Evolutionary conservation across 2,329 filamentous ascomycete species (phyloP).

Genomic region (Verticillium dahliae): DNA sequence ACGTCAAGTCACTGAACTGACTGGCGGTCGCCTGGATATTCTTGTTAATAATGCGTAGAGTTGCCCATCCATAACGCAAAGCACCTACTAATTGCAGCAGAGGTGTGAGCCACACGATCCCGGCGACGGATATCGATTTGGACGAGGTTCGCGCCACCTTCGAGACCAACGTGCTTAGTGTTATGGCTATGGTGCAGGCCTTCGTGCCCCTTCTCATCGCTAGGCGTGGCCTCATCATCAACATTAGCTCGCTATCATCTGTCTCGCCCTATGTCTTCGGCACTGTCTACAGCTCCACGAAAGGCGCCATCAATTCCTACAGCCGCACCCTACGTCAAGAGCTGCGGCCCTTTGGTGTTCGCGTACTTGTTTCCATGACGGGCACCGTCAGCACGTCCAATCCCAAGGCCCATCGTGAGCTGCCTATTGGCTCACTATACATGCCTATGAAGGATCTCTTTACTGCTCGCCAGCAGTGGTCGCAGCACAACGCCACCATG

Average conservation of each 20-base stretch:
- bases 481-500: conserved; percentile 39
- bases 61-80: background rate
- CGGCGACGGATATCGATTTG: conserved; percentile 44
- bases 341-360: conserved; percentile 45
- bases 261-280: conserved; percentile 47
- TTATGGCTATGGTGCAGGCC: conserved; percentile 47
- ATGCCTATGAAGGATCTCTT: conserved; percentile 37
- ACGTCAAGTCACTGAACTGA: conserved; percentile 37
- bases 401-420: conserved; percentile 28
- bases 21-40: conserved; percentile 47
- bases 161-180: conserved; percentile 51
- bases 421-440: conserved; percentile 43
- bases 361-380: conserved; percentile 51
- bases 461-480: conserved; percentile 37
- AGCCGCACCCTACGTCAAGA: conserved; percentile 48
- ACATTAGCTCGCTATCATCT: conserved; percentile 46
- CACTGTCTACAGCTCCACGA: conserved; percentile 48
- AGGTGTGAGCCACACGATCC: conserved; percentile 43
- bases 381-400: conserved; percentile 44
- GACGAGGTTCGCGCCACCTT: conserved; percentile 47
- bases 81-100: conserved; percentile 19
- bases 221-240: conserved; percentile 45
- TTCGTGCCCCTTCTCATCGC: conserved; percentile 44
- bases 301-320: conserved; percentile 47
- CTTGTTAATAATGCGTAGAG: conserved; percentile 54